A percentile compares a stretch with the other conserved stretches of the same genome.
These are phyloP conservation scores for Brassica nigra DNA, from an alignment of 345 rosid genomes.

Conservation along the genomic window DNA sequence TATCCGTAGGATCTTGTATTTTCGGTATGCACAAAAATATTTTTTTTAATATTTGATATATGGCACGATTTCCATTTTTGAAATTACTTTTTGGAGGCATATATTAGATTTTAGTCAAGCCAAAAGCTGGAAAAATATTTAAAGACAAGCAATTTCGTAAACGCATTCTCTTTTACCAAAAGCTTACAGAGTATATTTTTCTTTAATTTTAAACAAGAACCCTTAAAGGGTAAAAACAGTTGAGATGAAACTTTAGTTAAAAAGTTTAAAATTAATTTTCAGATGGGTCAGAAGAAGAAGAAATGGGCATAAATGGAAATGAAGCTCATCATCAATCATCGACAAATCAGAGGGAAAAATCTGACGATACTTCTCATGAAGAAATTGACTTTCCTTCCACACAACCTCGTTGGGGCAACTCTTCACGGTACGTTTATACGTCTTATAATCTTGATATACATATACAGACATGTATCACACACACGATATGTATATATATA, in stretches of 20 bases:
- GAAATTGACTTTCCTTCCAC: conserved; percentile 53
- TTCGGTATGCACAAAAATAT: neutral
- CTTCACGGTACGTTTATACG: conserved; percentile 61
- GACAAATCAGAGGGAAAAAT: conserved; percentile 49
- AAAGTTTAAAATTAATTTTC: conserved; percentile 28
- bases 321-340: conserved; percentile 43
- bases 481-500: neutral
- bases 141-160: conserved; percentile 26
- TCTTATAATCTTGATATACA: conserved; percentile 2
- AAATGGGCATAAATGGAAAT: conserved; percentile 51
- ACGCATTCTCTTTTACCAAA: conserved; percentile 30
- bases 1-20: neutral
- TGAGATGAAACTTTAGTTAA: conserved; percentile 11
- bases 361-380: conserved; percentile 52
- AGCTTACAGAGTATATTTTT: conserved; percentile 11
- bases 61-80: conserved; percentile 2
- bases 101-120: neutral
- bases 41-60: neutral
- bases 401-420: conserved; percentile 68
- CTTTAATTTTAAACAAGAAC: conserved; percentile 3
- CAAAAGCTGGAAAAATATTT: conserved; percentile 11
- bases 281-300: conserved; percentile 85
- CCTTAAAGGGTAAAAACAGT: conserved; percentile 24
- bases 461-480: conserved; percentile 2
- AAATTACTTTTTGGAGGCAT: neutral